phyloP scores from a whole-genome alignment of 129 eudicot genomes.

The Escallonia rubra region DNA sequence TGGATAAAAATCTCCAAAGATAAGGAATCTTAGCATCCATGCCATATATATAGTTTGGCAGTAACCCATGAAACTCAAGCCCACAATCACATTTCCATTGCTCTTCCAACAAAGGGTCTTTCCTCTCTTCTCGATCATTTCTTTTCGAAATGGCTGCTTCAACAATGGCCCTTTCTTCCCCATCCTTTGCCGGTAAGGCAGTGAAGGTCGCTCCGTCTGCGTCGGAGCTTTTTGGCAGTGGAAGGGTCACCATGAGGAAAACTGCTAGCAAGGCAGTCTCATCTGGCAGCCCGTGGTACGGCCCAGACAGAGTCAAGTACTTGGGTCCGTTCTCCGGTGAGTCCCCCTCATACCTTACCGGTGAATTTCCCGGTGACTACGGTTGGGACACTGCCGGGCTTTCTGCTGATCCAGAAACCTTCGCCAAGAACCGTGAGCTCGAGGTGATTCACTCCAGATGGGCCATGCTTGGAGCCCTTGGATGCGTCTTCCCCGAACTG shows the following conservation, averaged over 20 bases:
- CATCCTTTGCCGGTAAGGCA: conserved; percentile 16
- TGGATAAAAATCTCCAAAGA: conserved; percentile 14
- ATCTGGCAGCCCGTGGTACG: conserved; percentile 33
- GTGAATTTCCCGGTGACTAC: conserved; percentile 34
- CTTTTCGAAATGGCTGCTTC: conserved; percentile 21
- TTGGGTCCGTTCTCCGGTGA: conserved; percentile 35
- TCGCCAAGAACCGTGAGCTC: conserved; percentile 31
- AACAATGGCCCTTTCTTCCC: conserved; percentile 30
- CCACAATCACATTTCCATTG: too few relatives aligned
- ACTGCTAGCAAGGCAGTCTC: conserved; percentile 11
- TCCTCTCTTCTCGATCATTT: neutral
- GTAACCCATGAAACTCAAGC: neutral
- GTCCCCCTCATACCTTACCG: conserved; percentile 30
- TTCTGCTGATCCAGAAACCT: conserved; percentile 34
- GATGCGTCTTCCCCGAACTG: conserved; percentile 30
- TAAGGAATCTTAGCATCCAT: conserved; percentile 6
- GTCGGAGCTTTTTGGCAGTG: conserved; percentile 10
- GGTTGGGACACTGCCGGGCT: conserved; percentile 40
- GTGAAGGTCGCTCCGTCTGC: conserved; percentile 16
- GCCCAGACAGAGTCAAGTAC: conserved; percentile 34
- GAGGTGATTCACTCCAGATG: conserved; percentile 28
- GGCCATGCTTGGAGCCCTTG: conserved; percentile 34
- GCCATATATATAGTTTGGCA: neutral
- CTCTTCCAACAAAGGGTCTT: neutral
- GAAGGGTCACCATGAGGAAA: conserved; percentile 30